Percentiles rank a stretch among this genome's conserved stretches.
phyloP scores from a whole-genome alignment of 495 filamentous ascomycete species.

The Durotheca rogersii region DNA sequence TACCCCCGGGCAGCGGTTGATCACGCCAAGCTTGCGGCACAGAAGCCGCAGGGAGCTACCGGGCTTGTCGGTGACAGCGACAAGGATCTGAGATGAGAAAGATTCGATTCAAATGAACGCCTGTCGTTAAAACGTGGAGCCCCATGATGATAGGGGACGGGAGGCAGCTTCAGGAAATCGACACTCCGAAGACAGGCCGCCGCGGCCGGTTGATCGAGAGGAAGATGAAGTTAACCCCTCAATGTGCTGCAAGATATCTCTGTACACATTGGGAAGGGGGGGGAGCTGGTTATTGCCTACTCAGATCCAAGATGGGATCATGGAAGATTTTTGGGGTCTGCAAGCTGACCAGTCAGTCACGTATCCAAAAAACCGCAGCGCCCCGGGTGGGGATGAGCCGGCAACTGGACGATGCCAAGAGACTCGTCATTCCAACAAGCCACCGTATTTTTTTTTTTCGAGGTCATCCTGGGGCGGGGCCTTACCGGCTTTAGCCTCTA shows the following conservation, averaged over 20 bases:
- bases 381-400: not conserved
- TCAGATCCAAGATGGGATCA: no score
- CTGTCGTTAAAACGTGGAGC: no score
- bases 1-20: slow-evolving; percentile 16
- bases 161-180: no score
- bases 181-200: no score
- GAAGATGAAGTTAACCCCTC: no score
- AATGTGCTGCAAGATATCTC: no score
- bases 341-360: no score
- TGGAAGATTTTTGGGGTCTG: slow-evolving; percentile 3
- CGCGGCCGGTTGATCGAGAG: no score
- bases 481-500: slow-evolving; percentile 27
- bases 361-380: not conserved
- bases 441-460: slow-evolving; percentile 25
- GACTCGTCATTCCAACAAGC: slow-evolving; percentile 34
- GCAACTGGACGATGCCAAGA: no score
- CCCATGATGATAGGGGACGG: no score
- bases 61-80: not conserved
- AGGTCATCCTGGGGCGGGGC: slow-evolving; percentile 6
- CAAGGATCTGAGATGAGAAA: slow-evolving; percentile 5
- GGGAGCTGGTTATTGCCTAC: no score
- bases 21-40: slow-evolving; percentile 29
- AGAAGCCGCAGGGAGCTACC: slow-evolving; percentile 17
- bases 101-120: not conserved
- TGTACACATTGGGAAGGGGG: no score